Evolutionary conservation across 2,329 filamentous ascomycete species (phyloP), one percentile per base, ranked within the genome.

Genomic region (Colletotrichum camelliae): DNA sequence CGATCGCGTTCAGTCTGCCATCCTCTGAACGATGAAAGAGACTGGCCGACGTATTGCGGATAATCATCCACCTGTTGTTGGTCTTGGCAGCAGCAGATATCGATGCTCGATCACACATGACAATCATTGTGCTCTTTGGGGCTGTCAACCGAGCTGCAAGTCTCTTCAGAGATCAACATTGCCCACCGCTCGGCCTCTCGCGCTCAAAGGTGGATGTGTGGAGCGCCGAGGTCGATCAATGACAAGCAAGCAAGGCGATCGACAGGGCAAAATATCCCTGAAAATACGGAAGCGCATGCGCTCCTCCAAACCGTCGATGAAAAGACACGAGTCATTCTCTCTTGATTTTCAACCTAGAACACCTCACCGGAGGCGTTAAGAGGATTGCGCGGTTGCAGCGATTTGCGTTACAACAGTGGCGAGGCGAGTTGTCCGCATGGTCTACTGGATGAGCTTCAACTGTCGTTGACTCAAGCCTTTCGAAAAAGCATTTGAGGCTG

Each of bases 211-310:
- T 60, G 39, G 73, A 33, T 18, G 21, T 58, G 73, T 68, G 73
- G 70, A 68, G 58, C 43, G 29, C 65, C 21, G n/a, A 43, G 48
- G 74, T 65, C 70, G 74, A 76, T 76, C 74, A 68, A n/a, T 69
- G 43, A 68, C 52, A 62, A 52, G 48, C 39, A 67, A 75, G 27
- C 31, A 62, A 55, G 64, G 39, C 55, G 74, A 74, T 76, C 58
- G 70, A 65, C 70, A 74, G 70, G 69, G 74, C 74, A 43, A 64
- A 74, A 61, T 60, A 76, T 60, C 64, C 57, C 70, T 69, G 74
- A 27, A 31, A 37, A 21, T 58, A 43, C 65, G 70, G 65, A 43
- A 68, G 58, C 39, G 16, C 27, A 62, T 29, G 64, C 43, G 58
- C 24, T 65, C 35, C 35, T 58, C 18, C 70, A 18, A 69, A 61